phyloP scores from a whole-genome alignment of 2,329 filamentous ascomycete genomes.

The Aspergillus ochraceoroseus region DNA sequence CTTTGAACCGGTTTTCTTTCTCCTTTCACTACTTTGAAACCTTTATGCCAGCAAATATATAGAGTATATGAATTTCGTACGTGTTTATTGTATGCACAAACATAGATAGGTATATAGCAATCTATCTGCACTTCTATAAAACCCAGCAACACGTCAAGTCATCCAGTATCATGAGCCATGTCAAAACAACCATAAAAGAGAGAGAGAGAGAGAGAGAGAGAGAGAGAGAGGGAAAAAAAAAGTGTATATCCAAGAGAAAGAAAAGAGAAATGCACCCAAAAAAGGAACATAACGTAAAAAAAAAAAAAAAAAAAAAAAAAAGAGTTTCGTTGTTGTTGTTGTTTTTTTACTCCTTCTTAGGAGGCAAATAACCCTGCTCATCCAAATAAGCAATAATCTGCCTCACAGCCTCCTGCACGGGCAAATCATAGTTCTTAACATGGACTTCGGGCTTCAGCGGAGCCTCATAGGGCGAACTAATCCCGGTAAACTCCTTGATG shows the following conservation, averaged over 20 bases:
- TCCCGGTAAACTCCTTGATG: constrained; percentile 96
- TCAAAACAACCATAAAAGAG: too few relatives aligned
- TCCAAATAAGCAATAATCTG: constrained; percentile 77
- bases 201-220: background rate
- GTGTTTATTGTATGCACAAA: constrained; percentile 7
- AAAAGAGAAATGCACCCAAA: too few relatives aligned
- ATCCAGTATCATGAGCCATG: too few relatives aligned
- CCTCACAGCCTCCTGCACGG: constrained; percentile 80
- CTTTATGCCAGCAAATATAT: too few relatives aligned
- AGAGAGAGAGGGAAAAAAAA: background rate
- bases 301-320: constrained; percentile 4
- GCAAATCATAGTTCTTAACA: constrained; percentile 74
- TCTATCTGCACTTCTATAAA: constrained; percentile 2
- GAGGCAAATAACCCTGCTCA: constrained; percentile 58
- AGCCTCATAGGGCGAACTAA: constrained; percentile 90
- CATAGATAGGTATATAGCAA: constrained; percentile 1
- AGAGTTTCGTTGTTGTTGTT: too few relatives aligned
- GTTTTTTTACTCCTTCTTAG: constrained; percentile 36
- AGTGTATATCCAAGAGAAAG: too few relatives aligned
- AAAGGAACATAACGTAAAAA: too few relatives aligned
- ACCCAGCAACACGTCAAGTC: too few relatives aligned
- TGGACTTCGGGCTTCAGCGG: constrained; percentile 81
- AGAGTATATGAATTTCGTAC: background rate
- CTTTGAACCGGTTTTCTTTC: too few relatives aligned
- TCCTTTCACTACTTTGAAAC: too few relatives aligned